Conservation (phyloP, 1,284 basidiomycete genomes). For the Naganishia liquefaciens region DNA sequence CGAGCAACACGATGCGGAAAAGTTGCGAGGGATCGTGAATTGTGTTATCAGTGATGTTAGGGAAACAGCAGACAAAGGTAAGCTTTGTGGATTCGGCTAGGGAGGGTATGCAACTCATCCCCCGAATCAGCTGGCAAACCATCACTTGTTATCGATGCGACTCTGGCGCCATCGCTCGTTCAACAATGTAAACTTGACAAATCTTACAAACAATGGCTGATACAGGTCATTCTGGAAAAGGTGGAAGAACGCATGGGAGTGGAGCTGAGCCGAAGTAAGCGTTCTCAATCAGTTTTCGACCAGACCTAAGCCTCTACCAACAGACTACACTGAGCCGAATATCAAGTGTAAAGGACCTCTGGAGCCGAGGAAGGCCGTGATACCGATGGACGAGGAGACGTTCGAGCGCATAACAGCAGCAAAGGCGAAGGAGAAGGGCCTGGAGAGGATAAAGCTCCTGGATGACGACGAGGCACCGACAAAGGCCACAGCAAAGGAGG, state of each 20-base stretch:
- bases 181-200: conserved; percentile 32
- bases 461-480: background rate
- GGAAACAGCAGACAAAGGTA: conserved; percentile 33
- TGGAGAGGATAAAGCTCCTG: conserved; percentile 13
- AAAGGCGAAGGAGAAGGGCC: conserved; percentile 26
- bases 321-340: conserved; percentile 34
- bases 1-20: conserved; percentile 29
- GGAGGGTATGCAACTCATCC: background rate
- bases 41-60: conserved; percentile 30
- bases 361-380: conserved; percentile 27
- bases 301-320: background rate
- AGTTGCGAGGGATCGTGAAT: conserved; percentile 26
- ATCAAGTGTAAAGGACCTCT: conserved; percentile 33
- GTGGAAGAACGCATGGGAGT: conserved; percentile 34
- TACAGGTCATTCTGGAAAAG: conserved; percentile 33
- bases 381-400: conserved; percentile 30
- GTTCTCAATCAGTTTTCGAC: background rate
- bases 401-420: conserved; percentile 22
- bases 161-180: conserved; percentile 12
- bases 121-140: conserved; percentile 27
- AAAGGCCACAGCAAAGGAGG: background rate
- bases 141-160: conserved; percentile 32
- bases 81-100: background rate
- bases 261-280: conserved; percentile 31
- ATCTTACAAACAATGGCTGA: conserved; percentile 34